These are phyloP conservation scores for Agrocybe praecox DNA, from an alignment of 768 basidiomycete genomes.

Conservation along the genomic window DNA sequence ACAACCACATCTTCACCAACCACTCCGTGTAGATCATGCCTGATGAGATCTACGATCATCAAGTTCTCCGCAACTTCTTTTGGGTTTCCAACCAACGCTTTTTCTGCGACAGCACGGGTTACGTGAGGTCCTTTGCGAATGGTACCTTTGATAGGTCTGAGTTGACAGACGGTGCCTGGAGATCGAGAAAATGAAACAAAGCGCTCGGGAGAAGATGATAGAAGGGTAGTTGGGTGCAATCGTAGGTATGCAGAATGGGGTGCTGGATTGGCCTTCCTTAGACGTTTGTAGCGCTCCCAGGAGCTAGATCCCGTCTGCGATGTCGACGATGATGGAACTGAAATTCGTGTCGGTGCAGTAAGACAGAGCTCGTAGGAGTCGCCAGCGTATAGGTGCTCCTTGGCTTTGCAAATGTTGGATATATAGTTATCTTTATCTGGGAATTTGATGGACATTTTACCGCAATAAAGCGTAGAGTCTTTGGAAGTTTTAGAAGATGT, in stretches of 20 bases:
- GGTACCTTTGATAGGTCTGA: constrained; percentile 96
- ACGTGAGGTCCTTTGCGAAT: constrained; percentile 69
- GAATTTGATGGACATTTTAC: constrained; percentile 38
- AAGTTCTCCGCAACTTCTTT: constrained; percentile 97
- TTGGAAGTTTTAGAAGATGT: constrained; percentile 2
- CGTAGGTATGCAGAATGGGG: constrained; percentile 86
- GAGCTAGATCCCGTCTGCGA: constrained; percentile 42
- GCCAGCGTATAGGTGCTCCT: constrained; percentile 76
- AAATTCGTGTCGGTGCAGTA: constrained; percentile 71
- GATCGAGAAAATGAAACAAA: constrained; percentile 82
- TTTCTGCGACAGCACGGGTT: constrained; percentile 66
- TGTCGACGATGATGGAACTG: constrained; percentile 35
- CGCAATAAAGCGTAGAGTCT: constrained; percentile 2
- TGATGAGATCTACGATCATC: constrained; percentile 97
- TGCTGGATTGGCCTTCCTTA: constrained; percentile 82
- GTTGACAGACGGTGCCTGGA: constrained; percentile 67
- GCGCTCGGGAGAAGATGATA: constrained; percentile 91
- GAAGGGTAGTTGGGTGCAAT: constrained; percentile 71
- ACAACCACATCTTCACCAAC: constrained; percentile 84
- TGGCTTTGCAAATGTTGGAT: constrained; percentile 65
- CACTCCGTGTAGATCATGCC: constrained; percentile 86
- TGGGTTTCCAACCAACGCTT: constrained; percentile 60
- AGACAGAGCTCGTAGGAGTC: constrained; percentile 95
- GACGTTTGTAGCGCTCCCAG: constrained; percentile 74
- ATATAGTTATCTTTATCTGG: constrained; percentile 68